Conservation (phyloP, 371 early-diverging fungal genomes). For the Mortierella sp. region DNA sequence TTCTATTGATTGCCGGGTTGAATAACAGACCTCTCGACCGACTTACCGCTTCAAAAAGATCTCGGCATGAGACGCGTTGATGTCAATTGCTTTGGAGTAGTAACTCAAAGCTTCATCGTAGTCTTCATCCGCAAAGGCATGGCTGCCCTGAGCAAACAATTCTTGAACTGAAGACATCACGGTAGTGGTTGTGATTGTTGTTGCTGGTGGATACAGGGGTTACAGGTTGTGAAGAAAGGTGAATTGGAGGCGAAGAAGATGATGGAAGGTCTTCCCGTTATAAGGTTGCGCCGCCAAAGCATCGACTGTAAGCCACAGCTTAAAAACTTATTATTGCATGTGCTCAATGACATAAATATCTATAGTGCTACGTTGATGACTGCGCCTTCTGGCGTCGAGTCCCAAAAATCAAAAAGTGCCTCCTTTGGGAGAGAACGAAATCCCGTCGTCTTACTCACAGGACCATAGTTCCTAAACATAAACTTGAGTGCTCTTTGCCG, state of each 20-base stretch:
- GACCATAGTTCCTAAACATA: constrained; percentile 76
- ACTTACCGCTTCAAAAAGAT: constrained; percentile 71
- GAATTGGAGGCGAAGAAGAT: not conserved
- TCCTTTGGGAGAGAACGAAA: constrained; percentile 68
- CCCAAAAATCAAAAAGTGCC: constrained; percentile 73
- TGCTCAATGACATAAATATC: not conserved
- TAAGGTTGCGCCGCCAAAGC: constrained; percentile 5
- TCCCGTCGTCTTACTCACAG: constrained; percentile 67
- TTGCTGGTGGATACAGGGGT: not conserved
- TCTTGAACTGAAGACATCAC: constrained; percentile 54
- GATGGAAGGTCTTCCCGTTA: not conserved
- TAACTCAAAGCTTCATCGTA: constrained; percentile 66
- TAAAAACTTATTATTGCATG: not conserved
- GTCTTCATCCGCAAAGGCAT: constrained; percentile 72
- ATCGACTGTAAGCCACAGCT: not conserved
- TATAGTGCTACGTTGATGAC: constrained; percentile 55
- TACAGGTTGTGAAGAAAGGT: not conserved
- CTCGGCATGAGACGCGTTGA: constrained; percentile 66
- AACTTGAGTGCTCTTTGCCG: constrained; percentile 68
- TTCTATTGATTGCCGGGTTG: too few relatives aligned
- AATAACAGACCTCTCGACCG: too few relatives aligned
- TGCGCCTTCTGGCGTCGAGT: constrained; percentile 66
- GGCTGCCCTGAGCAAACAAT: constrained; percentile 66
- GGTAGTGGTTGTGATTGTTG: not conserved
- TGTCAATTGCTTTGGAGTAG: constrained; percentile 65